phyloP scores from a whole-genome alignment of 2,329 filamentous ascomycete genomes.

The Decorospora gaudefroyi region DNA sequence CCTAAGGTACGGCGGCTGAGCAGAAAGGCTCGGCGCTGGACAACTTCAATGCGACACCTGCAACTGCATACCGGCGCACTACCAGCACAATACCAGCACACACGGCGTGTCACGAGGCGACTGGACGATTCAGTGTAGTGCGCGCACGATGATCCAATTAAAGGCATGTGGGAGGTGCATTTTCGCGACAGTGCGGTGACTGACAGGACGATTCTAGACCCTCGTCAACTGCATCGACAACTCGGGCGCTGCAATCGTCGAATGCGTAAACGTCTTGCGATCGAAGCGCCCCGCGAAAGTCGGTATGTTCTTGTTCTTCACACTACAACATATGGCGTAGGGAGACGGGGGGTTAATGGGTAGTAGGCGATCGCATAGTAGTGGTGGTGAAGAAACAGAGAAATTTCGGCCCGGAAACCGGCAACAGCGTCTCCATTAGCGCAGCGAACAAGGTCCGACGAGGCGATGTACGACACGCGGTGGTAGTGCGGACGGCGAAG shows the following conservation, averaged over 20 bases:
- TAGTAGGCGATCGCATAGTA: constrained; percentile 87
- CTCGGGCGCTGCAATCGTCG: constrained; percentile 94
- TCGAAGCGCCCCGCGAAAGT: constrained; percentile 88
- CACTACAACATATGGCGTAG: too few relatives aligned
- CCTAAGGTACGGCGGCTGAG: neutral
- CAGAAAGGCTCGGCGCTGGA: constrained; percentile 8
- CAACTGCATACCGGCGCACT: constrained; percentile 2
- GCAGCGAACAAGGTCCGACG: constrained; percentile 91
- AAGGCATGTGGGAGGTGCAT: constrained; percentile 36
- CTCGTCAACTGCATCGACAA: constrained; percentile 99
- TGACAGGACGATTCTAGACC: constrained; percentile 69
- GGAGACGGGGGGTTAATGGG: constrained; percentile 13
- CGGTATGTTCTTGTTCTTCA: constrained; percentile 73
- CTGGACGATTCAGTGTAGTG: neutral
- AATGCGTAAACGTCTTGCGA: constrained; percentile 90
- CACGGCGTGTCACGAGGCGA: constrained; percentile 4
- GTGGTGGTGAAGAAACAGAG: constrained; percentile 97
- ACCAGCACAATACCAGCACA: constrained; percentile 16
- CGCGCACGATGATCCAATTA: constrained; percentile 46
- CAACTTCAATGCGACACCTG: constrained; percentile 7
- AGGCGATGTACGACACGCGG: constrained; percentile 94
- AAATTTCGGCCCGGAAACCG: constrained; percentile 71
- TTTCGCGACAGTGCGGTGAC: constrained; percentile 22
- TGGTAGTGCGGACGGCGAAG: constrained; percentile 90
- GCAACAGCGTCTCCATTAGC: constrained; percentile 70